Percentiles rank a stretch among this genome's conserved stretches.
phyloP scores from a whole-genome alignment of 2,329 filamentous ascomycete genomes.

The Verticillium nubilum region DNA sequence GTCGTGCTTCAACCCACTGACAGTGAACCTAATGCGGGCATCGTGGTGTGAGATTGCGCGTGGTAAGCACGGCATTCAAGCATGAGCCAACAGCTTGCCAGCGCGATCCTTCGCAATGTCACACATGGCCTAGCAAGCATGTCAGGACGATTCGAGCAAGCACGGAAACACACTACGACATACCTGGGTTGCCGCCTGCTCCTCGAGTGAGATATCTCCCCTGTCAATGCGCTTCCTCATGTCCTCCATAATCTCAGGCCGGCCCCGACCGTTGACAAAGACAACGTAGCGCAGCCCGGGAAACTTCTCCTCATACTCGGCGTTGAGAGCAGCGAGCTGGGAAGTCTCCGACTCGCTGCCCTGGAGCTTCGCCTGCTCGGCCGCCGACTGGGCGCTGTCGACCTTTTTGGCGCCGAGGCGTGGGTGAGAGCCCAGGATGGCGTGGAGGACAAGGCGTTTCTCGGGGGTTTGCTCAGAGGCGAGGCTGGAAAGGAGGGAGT shows the following conservation, averaged over 20 bases:
- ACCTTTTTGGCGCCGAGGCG: conserved; percentile 76
- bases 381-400: conserved; percentile 74
- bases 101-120: conserved; percentile 82
- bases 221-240: conserved; percentile 71
- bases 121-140: conserved; percentile 67
- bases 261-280: conserved; percentile 78
- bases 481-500: conserved; percentile 56
- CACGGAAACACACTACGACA: conserved; percentile 15
- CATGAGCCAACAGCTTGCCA: conserved; percentile 43
- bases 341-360: conserved; percentile 51
- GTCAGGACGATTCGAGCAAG: background rate
- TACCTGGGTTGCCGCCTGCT: conserved; percentile 70
- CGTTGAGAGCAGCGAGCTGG: conserved; percentile 60
- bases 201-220: conserved; percentile 61
- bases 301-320: conserved; percentile 73
- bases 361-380: conserved; percentile 75
- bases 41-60: background rate
- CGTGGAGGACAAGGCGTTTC: conserved; percentile 55
- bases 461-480: conserved; percentile 40
- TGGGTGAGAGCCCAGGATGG: conserved; percentile 76
- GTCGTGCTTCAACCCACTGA: background rate
- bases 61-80: background rate
- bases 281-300: conserved; percentile 84
- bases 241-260: conserved; percentile 72
- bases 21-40: too few species aligned